Base-by-base conservation (phyloP, 768 basidiomycete genomes). In the Rhizopogon salebrosus region DNA sequence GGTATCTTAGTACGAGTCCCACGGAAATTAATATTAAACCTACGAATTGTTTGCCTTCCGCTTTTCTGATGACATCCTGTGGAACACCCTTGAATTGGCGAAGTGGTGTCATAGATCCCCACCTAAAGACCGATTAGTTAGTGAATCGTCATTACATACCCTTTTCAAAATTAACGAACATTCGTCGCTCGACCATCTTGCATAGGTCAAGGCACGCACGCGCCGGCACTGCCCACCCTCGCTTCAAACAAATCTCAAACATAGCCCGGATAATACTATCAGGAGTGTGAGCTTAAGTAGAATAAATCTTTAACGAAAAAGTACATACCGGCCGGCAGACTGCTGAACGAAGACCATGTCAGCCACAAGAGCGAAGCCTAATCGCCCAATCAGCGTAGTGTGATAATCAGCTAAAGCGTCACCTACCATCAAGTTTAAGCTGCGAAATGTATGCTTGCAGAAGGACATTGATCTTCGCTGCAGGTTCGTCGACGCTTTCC, bases 341-440 rank as follows among this genome's bases (percentile, higher is more conserved):
- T 99, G 97, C 54, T 94, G 92, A 3, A 99, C 89, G 64, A 94
- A 98, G 8, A 99, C 92, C 91, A 92, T 93, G 58, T 93, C 89
- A 0, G 90, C 89, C 2, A 92, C 85, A 1, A 92, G 79, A 0
- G 89, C 89, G 57, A 92, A 91, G 1, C 89, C 86, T 86, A 9
- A 27, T 54, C 1, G 24, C 7, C 16, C 20, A 49, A 35, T 22
- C 41, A 26, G 13, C 18, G 48, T 37, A 43, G 7, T 16, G 14
- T n/a, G 27, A 8, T 24, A 46, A 13, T 42, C 6, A 6, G 24
- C 3, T 6, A 9, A 6, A 27, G 20, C 9, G 7, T 7, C 10
- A 55, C 73, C 6, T 52, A 75, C 89, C 93, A 57, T 95, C 92
- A 3, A 99, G 79, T 69, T 94, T 98, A 45, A 98, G 82, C 54